These are phyloP conservation scores for Saccharomyces hybrid DNA, from an alignment of 1,139 yeast species.

Conservation along the genomic window DNA sequence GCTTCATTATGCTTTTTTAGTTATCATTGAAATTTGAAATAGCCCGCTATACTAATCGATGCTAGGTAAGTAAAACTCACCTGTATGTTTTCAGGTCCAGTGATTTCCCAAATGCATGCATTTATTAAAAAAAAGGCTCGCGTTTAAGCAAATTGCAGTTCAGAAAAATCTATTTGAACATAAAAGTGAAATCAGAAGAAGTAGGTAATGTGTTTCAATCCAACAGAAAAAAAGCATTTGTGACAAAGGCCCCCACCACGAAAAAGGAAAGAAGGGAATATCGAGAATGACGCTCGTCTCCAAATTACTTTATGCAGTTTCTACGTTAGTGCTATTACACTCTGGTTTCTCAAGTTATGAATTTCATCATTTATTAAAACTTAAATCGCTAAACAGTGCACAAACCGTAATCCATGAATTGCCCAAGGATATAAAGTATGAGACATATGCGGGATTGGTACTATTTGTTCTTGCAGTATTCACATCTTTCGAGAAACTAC, in stretches of 20 bases:
- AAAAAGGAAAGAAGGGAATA: neutral
- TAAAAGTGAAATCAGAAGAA: neutral
- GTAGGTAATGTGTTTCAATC: neutral
- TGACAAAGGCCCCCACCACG: neutral
- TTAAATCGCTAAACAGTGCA: slow-evolving; percentile 4
- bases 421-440: slow-evolving; percentile 29
- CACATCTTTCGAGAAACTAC: slow-evolving; percentile 22
- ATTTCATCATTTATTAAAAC: slow-evolving; percentile 24
- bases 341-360: slow-evolving; percentile 32
- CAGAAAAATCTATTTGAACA: neutral
- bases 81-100: neutral
- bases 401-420: slow-evolving; percentile 8
- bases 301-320: slow-evolving; percentile 15
- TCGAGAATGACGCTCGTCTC: slow-evolving; percentile 15
- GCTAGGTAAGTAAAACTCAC: neutral
- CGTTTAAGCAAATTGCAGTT: neutral
- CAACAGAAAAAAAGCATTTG: neutral
- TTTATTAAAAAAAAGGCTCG: neutral
- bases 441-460: slow-evolving; percentile 21
- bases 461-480: slow-evolving; percentile 23
- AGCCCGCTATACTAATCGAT: neutral
- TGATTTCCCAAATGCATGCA: neutral
- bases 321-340: slow-evolving; percentile 26
- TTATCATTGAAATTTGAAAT: neutral
- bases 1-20: neutral